These are phyloP conservation scores for Eucalyptus guilfoylei DNA, from an alignment of 345 rosid species.

Conservation along the genomic window DNA sequence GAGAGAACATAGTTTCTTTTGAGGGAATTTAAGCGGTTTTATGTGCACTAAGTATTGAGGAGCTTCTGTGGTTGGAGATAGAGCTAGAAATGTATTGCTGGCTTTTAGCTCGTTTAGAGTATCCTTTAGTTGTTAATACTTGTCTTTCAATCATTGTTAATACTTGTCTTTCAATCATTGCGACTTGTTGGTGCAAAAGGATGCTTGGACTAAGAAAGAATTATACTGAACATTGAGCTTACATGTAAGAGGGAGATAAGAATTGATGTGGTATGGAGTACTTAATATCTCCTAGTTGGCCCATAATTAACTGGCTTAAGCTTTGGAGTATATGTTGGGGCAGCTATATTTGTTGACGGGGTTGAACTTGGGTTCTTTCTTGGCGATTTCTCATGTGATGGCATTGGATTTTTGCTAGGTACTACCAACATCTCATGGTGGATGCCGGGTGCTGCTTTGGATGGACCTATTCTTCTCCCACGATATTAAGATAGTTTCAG, in stretches of 20 bases:
- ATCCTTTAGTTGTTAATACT: background rate
- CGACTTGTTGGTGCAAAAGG: background rate
- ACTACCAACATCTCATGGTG: background rate
- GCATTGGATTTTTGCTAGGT: background rate
- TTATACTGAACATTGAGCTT: background rate
- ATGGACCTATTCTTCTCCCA: background rate
- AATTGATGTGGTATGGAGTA: background rate
- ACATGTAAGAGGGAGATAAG: background rate
- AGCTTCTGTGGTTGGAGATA: background rate
- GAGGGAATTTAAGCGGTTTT: background rate
- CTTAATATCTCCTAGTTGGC: background rate
- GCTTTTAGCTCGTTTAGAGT: background rate
- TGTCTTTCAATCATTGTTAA: background rate
- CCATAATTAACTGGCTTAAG: background rate
- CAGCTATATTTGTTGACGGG: background rate
- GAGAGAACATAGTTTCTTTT: background rate
- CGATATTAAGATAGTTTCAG: background rate
- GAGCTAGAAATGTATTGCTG: background rate
- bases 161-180: too few species aligned
- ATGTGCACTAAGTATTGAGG: background rate
- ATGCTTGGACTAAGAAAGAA: background rate
- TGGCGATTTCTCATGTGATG: background rate
- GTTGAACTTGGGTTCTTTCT: background rate
- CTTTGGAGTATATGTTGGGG: background rate
- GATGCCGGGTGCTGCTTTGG: background rate